Evolutionary conservation across 1,139 yeast species (phyloP).

Genomic region (Lodderomyces beijingensis): DNA sequence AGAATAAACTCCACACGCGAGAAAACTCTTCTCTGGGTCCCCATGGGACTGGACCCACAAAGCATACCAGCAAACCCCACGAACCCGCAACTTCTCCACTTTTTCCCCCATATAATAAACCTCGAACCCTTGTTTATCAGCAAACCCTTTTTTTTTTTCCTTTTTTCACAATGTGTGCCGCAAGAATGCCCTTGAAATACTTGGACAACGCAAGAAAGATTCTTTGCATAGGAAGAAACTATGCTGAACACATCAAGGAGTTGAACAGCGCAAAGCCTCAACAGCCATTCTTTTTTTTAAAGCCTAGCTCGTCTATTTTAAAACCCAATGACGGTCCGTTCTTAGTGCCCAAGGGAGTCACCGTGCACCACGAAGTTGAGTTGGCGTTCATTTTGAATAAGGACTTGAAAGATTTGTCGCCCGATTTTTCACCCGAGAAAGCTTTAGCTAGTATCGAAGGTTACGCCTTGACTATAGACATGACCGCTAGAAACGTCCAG

Average conservation of each 20-base stretch:
- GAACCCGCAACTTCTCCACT: too few species aligned
- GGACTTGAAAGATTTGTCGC: conserved; percentile 57
- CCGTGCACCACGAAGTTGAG: conserved; percentile 91
- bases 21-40: too few species aligned
- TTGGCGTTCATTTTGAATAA: conserved; percentile 73
- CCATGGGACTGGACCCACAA: too few species aligned
- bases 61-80: too few species aligned
- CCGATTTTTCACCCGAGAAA: conserved; percentile 56
- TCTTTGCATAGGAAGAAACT: conserved; percentile 93
- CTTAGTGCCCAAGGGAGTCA: conserved; percentile 73
- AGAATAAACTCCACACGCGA: too few species aligned
- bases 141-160: too few species aligned
- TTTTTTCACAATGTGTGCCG: background rate
- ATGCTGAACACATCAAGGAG: conserved; percentile 91
- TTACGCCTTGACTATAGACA: conserved; percentile 83
- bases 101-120: too few species aligned
- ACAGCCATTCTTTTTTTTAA: conserved; percentile 86
- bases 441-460: conserved; percentile 79
- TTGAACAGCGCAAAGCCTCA: conserved; percentile 74
- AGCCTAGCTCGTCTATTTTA: conserved; percentile 70
- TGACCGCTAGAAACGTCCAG: conserved; percentile 95
- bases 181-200: conserved; percentile 52
- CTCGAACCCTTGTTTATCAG: too few species aligned
- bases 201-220: conserved; percentile 70
- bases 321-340: conserved; percentile 70